Conservation (phyloP, 2,329 filamentous ascomycete species). For the Fusarium gaditjirri region DNA sequence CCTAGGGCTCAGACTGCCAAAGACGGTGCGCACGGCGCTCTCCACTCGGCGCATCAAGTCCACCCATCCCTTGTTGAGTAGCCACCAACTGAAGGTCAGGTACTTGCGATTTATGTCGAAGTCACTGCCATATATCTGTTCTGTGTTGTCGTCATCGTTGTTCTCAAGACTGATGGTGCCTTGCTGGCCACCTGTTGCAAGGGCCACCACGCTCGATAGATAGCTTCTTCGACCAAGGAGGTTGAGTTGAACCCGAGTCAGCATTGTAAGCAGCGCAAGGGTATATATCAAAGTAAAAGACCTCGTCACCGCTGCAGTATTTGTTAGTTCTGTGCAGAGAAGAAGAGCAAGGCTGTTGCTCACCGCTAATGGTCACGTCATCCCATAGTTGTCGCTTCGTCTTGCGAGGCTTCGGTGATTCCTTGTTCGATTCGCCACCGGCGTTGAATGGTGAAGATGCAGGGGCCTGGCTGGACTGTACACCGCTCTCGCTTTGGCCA, state of each 20-base stretch:
- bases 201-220: conserved; percentile 91
- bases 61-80: conserved; percentile 90
- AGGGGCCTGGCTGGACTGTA: conserved; percentile 82
- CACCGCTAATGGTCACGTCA: conserved; percentile 95
- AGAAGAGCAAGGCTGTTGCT: conserved; percentile 48
- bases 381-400: conserved; percentile 97
- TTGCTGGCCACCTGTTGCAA: conserved; percentile 79
- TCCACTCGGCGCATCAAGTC: conserved; percentile 85
- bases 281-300: conserved; percentile 94
- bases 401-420: conserved; percentile 66
- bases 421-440: conserved; percentile 48
- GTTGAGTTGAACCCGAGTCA: conserved; percentile 96
- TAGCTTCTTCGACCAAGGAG: conserved; percentile 95
- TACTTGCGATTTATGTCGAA: conserved; percentile 97
- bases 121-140: conserved; percentile 88
- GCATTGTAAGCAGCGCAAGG: conserved; percentile 85
- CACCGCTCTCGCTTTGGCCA: conserved; percentile 81
- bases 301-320: conserved; percentile 79
- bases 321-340: conserved; percentile 15
- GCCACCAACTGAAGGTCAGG: conserved; percentile 97
- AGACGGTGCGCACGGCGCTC: conserved; percentile 87
- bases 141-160: conserved; percentile 86
- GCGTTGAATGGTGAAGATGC: conserved; percentile 63
- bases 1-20: conserved; percentile 87
- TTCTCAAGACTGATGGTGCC: conserved; percentile 91